Evolutionary conservation across 2,329 filamentous ascomycete species (phyloP), one percentile per base, ranked within the genome.

Genomic region (Penicillium sp.): DNA sequence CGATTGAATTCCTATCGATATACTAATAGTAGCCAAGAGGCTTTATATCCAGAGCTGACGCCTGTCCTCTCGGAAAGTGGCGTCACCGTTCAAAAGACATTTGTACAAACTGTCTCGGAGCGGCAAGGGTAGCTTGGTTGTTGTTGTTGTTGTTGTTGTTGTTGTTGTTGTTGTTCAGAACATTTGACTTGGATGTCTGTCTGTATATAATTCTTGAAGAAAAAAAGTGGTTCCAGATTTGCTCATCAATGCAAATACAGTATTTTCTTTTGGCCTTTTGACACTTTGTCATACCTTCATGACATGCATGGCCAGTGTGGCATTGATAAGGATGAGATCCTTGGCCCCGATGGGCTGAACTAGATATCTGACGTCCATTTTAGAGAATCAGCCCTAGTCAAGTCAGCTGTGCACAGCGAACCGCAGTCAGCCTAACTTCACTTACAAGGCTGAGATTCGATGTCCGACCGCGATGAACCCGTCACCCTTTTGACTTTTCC

Each of bases 31-130:
- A 65, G 64, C 2, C 56, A 58, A 24, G 54, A 66, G 49, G 57
- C 59, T 37, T 51, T 60, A 13, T 33, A 65, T 42, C 17, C 47
- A 5, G 51, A 62, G 44, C 58, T 49, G 9, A 44, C 42, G 17
- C 47, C 40, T n/a, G 13, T 22, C 19, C 10, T 30, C 9, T 54
- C 54, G 7, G 26, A 22, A 19, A 62, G 56, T 9, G 53, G 59
- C 26, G 64, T 63, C 17, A 65, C 30, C 2, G 58, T 66, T 28
- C 45, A 60, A 15, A 51, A 62, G 26, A 60, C 62, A 10, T 65
- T 66, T 44, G 45, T 35, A 30, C 62, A 58, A 22, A 28, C 45
- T 13, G 40, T 63, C 5, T 40, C 44, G 4, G 51, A 58, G n/a
- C 59, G 57, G 24, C 6, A 28, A 30, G 45, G 9, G 26, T 49